Conservation (phyloP, 2,329 filamentous ascomycete species). For the Gaeumannomyces sp. region DNA sequence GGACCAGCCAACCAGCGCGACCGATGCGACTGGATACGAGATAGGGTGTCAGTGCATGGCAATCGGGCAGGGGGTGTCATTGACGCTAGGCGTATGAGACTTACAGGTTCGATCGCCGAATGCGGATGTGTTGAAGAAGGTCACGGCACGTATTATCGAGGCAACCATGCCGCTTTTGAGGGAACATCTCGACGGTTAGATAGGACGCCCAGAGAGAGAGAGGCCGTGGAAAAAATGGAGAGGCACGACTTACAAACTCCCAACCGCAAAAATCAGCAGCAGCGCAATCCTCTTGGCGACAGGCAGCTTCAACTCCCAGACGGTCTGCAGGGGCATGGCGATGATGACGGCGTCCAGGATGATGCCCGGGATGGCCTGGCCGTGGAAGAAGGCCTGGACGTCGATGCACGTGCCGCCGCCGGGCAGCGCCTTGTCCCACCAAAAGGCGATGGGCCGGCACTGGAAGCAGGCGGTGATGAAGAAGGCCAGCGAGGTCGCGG, state of each 20-base stretch:
- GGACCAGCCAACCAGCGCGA: constrained; percentile 19
- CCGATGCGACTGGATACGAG: constrained; percentile 14
- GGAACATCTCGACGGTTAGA: constrained; percentile 6
- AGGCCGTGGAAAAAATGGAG: neutral
- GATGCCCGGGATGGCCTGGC: constrained; percentile 19
- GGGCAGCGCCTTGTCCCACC: constrained; percentile 16
- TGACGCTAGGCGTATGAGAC: neutral
- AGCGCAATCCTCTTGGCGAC: constrained; percentile 20
- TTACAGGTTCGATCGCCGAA: constrained; percentile 18
- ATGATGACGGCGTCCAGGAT: constrained; percentile 23
- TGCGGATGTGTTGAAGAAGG: constrained; percentile 17
- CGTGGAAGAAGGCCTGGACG: constrained; percentile 22
- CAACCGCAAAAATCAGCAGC: constrained; percentile 21
- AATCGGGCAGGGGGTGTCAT: too few species aligned
- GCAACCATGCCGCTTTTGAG: constrained; percentile 18
- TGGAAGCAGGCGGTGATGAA: constrained; percentile 19
- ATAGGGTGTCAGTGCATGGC: neutral
- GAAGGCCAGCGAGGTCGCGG: constrained; percentile 19
- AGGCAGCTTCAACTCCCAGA: constrained; percentile 22
- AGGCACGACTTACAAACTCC: constrained; percentile 5
- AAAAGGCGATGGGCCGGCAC: constrained; percentile 18
- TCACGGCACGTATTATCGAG: constrained; percentile 16
- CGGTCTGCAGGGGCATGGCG: constrained; percentile 20
- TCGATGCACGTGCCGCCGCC: constrained; percentile 17
- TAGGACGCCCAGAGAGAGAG: neutral